Conservation (phyloP, 805 yeast species). For the Suhomyces sp. region DNA sequence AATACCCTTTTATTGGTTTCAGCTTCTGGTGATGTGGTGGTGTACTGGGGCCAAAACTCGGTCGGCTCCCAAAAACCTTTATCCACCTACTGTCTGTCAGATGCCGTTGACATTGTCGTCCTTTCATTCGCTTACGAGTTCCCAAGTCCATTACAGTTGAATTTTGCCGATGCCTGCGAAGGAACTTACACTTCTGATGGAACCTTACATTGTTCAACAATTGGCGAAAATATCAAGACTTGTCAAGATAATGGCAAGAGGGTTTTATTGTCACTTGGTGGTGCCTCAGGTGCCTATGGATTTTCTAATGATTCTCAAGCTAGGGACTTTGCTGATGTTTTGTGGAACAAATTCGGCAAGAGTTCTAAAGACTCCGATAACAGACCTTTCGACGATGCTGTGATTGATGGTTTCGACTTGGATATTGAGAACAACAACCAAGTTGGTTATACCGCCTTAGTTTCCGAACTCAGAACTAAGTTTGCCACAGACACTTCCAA, state of each 20-base stretch:
- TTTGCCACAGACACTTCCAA: slow-evolving; percentile 38
- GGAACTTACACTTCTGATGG: slow-evolving; percentile 12
- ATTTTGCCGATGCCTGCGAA: slow-evolving; percentile 14
- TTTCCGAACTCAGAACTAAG: slow-evolving; percentile 27
- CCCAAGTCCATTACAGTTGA: slow-evolving; percentile 9
- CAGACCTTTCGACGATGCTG: slow-evolving; percentile 66
- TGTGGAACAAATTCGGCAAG: slow-evolving; percentile 26
- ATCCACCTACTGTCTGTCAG: slow-evolving; percentile 11
- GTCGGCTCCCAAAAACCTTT: slow-evolving; percentile 11
- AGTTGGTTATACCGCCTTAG: slow-evolving; percentile 63
- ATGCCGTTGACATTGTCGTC: slow-evolving; percentile 11
- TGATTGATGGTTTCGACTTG: slow-evolving; percentile 80
- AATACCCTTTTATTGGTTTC: slow-evolving; percentile 4
- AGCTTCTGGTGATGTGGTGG: slow-evolving; percentile 14
- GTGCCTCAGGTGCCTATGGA: slow-evolving; percentile 39
- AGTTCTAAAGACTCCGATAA: slow-evolving; percentile 17
- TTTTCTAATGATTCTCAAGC: slow-evolving; percentile 31
- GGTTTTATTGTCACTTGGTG: slow-evolving; percentile 71
- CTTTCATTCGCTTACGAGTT: slow-evolving; percentile 12
- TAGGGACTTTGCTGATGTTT: slow-evolving; percentile 23
- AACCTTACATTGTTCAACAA: slow-evolving; percentile 17
- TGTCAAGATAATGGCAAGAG: slow-evolving; percentile 82
- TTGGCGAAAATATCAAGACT: slow-evolving; percentile 60
- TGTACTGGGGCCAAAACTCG: slow-evolving; percentile 18
- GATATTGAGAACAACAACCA: slow-evolving; percentile 63